A percentile compares a stretch with the other conserved stretches of the same genome.
Evolutionary conservation across 306 rosid species (phyloP).

Genomic region (Vicia villosa): DNA sequence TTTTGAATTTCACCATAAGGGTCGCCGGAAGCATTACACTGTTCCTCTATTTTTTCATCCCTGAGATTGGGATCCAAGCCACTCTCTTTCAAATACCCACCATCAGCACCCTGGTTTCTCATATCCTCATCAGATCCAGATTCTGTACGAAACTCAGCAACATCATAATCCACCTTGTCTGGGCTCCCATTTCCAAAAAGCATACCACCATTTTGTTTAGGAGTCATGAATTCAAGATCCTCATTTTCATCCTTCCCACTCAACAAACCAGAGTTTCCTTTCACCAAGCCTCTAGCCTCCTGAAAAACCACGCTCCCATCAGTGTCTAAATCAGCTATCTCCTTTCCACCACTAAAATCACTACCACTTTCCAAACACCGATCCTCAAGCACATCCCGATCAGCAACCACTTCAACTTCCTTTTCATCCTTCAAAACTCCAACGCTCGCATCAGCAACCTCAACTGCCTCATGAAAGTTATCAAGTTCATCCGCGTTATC

Average conservation of each 20-base stretch:
- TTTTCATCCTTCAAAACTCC: background rate
- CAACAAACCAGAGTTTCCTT: slow-evolving; percentile 24
- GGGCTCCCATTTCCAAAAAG: slow-evolving; percentile 39
- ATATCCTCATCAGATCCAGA: slow-evolving; percentile 44
- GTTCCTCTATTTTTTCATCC: slow-evolving; percentile 35
- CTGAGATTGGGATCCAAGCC: slow-evolving; percentile 32
- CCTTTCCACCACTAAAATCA: slow-evolving; percentile 43
- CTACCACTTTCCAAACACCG: too few relatives aligned
- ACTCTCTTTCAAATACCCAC: slow-evolving; percentile 38
- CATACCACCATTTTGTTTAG: slow-evolving; percentile 38
- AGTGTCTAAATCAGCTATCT: slow-evolving; percentile 35
- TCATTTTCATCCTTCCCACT: slow-evolving; percentile 47
- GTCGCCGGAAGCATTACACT: slow-evolving; percentile 35
- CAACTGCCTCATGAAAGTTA: slow-evolving; percentile 58
- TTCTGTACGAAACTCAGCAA: slow-evolving; percentile 40
- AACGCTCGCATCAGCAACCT: slow-evolving; percentile 10
- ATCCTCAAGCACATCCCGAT: slow-evolving; percentile 25
- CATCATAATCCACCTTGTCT: slow-evolving; percentile 33
- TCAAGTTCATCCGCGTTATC: slow-evolving; percentile 40
- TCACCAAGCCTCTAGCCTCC: slow-evolving; percentile 42
- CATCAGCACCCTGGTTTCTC: slow-evolving; percentile 38
- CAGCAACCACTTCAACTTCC: slow-evolving; percentile 21
- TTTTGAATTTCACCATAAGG: slow-evolving; percentile 33
- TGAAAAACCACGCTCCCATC: slow-evolving; percentile 32
- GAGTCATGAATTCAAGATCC: slow-evolving; percentile 38